Percentiles rank a stretch among this genome's conserved stretches.
phyloP scores from a whole-genome alignment of 1,284 basidiomycete genomes.

The Tremellales sp. region DNA sequence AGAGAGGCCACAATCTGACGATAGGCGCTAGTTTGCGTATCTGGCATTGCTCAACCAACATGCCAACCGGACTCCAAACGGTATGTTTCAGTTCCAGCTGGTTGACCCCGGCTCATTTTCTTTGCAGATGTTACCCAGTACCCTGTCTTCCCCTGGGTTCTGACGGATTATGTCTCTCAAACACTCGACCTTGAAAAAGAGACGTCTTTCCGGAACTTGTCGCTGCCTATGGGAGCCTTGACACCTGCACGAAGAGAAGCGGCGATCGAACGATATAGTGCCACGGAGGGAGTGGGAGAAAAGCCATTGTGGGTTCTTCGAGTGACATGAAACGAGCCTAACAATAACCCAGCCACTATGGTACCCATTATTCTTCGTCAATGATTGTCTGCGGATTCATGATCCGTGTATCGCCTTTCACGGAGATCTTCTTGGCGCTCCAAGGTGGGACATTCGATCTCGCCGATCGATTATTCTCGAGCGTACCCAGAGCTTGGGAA shows the following conservation, averaged over 20 bases:
- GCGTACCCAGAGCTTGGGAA: conserved; percentile 71
- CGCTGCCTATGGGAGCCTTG: conserved; percentile 88
- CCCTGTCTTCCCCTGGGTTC: conserved; percentile 84
- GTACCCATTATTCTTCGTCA: conserved; percentile 90
- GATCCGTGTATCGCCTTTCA: conserved; percentile 84
- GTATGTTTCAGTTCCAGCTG: conserved; percentile 20
- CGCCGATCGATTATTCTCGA: conserved; percentile 88
- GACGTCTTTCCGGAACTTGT: conserved; percentile 65
- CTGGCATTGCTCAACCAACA: conserved; percentile 81
- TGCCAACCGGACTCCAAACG: conserved; percentile 84
- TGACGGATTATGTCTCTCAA: conserved; percentile 77
- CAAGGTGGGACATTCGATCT: conserved; percentile 91
- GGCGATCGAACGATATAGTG: conserved; percentile 69
- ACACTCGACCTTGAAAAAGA: conserved; percentile 65
- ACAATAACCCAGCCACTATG: conserved; percentile 60
- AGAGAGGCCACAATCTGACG: no score
- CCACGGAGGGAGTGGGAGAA: conserved; percentile 74
- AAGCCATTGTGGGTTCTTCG: conserved; percentile 59
- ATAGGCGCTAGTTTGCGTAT: conserved; percentile 67
- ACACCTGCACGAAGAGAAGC: conserved; percentile 67
- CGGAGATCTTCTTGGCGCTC: conserved; percentile 74
- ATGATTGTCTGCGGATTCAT: conserved; percentile 96
- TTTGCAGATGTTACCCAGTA: conserved; percentile 80
- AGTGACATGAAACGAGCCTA: background rate
- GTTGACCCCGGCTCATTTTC: conserved; percentile 15